Base-by-base conservation (phyloP, 1,284 basidiomycete species). In the Naganishia sp. region DNA sequence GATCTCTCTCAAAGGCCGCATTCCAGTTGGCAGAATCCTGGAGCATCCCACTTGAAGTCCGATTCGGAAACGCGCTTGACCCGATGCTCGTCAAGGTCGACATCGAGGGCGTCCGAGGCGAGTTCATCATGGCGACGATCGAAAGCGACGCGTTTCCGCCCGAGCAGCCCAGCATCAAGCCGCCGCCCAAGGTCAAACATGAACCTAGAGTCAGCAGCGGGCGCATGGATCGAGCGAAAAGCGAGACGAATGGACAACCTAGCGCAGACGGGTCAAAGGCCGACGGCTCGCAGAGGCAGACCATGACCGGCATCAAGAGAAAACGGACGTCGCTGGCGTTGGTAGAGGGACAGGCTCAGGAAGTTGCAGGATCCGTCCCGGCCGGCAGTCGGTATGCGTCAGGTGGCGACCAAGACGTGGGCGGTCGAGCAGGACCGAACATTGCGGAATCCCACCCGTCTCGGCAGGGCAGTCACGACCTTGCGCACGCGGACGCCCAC, bases 1-100 rank as follows among this genome's bases (percentile, higher is more conserved):
- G 16, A 23, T 6, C 6, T 18, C 6, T 4, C 31, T 49, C 55
- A 42, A 42, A 80, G 79, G 78, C 75, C 0, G 73, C 75, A 1
- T 68, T 80, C 23, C 70, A 74, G 31, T 69, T 80, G 0, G 78
- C 78, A 1, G 79, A 79, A 43, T 73, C 75, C 46, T 70, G 79
- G 23, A 69, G 69, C 10, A 77, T 78, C 64, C 72, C 72, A 7
- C 72, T 80, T 45, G 72, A 73, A 54, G 70, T 76, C 48, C 70
- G 70, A 5, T 80, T 79, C 64, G 78, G 77, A 16, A 68, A 73
- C 48, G 72, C 78, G 5, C 70, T 70, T 1, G 78, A 80, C 68
- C 79, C 79, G 21, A 70, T 80, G 28, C 75, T 75, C 2, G 67
- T 80, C 49, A 72, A 72, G 13, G 13, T 68, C 21, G 75, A 77